Percentiles rank a stretch among this genome's conserved stretches.
Conservation (phyloP, 306 rosid genomes). For the Sphenostylis stenocarpa region DNA sequence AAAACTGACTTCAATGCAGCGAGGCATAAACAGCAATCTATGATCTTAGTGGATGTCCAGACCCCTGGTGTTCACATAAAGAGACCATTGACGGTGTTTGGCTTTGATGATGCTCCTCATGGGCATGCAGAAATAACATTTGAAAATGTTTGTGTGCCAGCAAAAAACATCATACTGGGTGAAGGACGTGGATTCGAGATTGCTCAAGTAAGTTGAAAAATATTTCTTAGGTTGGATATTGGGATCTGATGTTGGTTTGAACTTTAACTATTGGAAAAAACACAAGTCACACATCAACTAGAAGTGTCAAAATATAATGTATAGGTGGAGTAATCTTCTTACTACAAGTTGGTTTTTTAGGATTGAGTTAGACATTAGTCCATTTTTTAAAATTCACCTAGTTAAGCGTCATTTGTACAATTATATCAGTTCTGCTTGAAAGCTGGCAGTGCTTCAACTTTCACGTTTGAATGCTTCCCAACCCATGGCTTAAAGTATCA, state of each 20-base stretch:
- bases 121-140: constrained; percentile 91
- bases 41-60: constrained; percentile 84
- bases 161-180: constrained; percentile 74
- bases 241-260: constrained; percentile 23
- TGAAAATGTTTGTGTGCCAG: constrained; percentile 80
- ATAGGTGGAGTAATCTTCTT: no score
- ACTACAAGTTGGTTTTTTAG: no score
- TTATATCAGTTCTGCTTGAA: background rate
- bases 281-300: no score
- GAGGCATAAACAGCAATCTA: constrained; percentile 87
- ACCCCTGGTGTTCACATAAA: constrained; percentile 82
- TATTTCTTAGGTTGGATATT: constrained; percentile 12
- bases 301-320: no score
- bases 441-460: background rate
- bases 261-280: constrained; percentile 9
- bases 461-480: background rate
- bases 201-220: constrained; percentile 69
- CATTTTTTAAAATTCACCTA: no score
- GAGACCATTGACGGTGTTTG: constrained; percentile 88
- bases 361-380: no score
- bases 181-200: constrained; percentile 99
- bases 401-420: background rate
- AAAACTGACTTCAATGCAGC: constrained; percentile 89
- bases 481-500: constrained; percentile 5
- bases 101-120: constrained; percentile 98